Conservation (phyloP, 805 yeast species). For the Ogataea paradorogensis region DNA sequence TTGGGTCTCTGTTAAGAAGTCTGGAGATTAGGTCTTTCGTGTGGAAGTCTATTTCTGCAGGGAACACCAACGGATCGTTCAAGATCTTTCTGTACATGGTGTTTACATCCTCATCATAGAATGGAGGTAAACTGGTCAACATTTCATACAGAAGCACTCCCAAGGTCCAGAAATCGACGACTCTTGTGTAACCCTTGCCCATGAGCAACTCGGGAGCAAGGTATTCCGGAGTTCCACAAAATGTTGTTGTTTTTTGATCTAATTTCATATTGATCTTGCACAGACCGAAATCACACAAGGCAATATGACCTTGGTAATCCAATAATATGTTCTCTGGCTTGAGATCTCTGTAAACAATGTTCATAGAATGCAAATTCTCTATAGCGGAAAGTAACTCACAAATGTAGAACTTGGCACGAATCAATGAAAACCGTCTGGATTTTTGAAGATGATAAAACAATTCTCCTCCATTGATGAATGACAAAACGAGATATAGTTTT, state of each 20-base stretch:
- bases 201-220: slow-evolving; percentile 90
- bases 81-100: slow-evolving; percentile 92
- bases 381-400: slow-evolving; percentile 92
- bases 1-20: slow-evolving; percentile 81
- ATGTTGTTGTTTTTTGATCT: slow-evolving; percentile 82
- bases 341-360: slow-evolving; percentile 91
- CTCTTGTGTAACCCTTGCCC: slow-evolving; percentile 92
- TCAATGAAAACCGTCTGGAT: slow-evolving; percentile 84
- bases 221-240: slow-evolving; percentile 98
- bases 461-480: slow-evolving; percentile 97
- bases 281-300: slow-evolving; percentile 94
- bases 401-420: slow-evolving; percentile 87
- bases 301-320: slow-evolving; percentile 97
- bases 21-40: slow-evolving; percentile 78
- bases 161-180: slow-evolving; percentile 98
- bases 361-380: slow-evolving; percentile 85
- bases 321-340: slow-evolving; percentile 94
- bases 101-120: slow-evolving; percentile 89
- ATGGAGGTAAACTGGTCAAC: slow-evolving; percentile 97
- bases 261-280: slow-evolving; percentile 94
- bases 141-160: slow-evolving; percentile 92
- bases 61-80: slow-evolving; percentile 85
- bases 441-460: slow-evolving; percentile 90
- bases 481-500: slow-evolving; percentile 82
- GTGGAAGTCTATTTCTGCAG: slow-evolving; percentile 79